Evolutionary conservation across 2,329 filamentous ascomycete species (phyloP).

Genomic region (Trichoderma afroharzianum): DNA sequence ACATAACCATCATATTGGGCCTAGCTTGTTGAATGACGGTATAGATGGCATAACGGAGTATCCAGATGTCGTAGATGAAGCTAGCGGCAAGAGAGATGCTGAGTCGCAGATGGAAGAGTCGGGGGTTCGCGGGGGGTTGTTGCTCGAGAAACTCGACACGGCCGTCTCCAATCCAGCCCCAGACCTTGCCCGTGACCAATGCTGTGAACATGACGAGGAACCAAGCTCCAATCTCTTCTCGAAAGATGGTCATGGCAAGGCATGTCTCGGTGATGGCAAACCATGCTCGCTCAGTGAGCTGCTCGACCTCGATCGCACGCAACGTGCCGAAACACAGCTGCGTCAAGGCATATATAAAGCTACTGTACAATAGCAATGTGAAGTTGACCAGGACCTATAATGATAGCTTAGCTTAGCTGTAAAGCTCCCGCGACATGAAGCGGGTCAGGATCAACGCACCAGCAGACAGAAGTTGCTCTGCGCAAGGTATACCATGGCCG

Average conservation of each 20-base stretch:
- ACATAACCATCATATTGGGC: conserved; percentile 99
- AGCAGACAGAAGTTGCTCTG: conserved; percentile 95
- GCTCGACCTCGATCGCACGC: conserved; percentile 91
- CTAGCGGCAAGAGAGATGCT: conserved; percentile 75
- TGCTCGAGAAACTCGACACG: conserved; percentile 93
- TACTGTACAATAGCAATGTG: conserved; percentile 74
- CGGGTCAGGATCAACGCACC: conserved; percentile 50
- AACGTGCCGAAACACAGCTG: conserved; percentile 86
- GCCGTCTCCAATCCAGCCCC: conserved; percentile 97
- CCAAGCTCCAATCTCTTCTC: conserved; percentile 90
- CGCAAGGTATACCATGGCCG: conserved; percentile 91
- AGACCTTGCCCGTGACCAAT: conserved; percentile 89
- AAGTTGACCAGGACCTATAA: conserved; percentile 84
- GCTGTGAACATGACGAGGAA: conserved; percentile 96
- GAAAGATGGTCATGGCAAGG: conserved; percentile 96
- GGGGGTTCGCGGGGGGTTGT: conserved; percentile 84
- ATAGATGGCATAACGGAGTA: conserved; percentile 77
- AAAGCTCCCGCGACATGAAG: background rate
- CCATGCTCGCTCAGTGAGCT: conserved; percentile 96
- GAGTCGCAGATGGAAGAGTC: conserved; percentile 81
- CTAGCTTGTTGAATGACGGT: conserved; percentile 82
- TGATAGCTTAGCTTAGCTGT: background rate
- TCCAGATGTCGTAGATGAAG: conserved; percentile 71
- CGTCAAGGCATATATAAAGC: conserved; percentile 81
- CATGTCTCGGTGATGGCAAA: conserved; percentile 96